Evolutionary conservation across 441 rosid genomes (phyloP).

Genomic region (Manihot esculenta): DNA sequence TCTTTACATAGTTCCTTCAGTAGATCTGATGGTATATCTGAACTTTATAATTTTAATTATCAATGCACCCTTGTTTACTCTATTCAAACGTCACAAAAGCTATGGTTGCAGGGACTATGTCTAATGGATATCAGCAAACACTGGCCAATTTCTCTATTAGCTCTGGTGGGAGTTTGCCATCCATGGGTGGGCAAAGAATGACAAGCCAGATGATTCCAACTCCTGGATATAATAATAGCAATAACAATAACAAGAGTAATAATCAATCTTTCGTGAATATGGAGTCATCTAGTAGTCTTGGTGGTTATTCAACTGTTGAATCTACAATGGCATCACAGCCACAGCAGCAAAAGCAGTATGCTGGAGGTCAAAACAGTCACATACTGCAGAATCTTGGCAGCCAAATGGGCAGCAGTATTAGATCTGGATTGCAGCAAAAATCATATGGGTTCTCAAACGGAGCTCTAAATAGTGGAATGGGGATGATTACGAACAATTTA

Average conservation of each 20-base stretch:
- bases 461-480: slow-evolving; percentile 63
- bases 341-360: slow-evolving; percentile 73
- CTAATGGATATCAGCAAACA: slow-evolving; percentile 86
- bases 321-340: slow-evolving; percentile 65
- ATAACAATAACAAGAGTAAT: slow-evolving; percentile 29
- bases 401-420: slow-evolving; percentile 72
- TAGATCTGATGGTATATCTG: slow-evolving; percentile 47
- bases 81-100: neutral
- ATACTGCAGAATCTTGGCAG: slow-evolving; percentile 76
- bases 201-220: slow-evolving; percentile 98
- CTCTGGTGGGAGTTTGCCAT: slow-evolving; percentile 77
- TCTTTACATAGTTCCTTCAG: slow-evolving; percentile 53
- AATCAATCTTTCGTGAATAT: slow-evolving; percentile 60
- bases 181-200: slow-evolving; percentile 65
- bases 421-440: slow-evolving; percentile 85
- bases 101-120: slow-evolving; percentile 56
- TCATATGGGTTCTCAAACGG: slow-evolving; percentile 72
- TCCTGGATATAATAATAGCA: slow-evolving; percentile 74
- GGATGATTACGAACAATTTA: slow-evolving; percentile 60
- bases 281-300: slow-evolving; percentile 63
- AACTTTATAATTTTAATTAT: neutral
- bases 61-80: slow-evolving; percentile 8
- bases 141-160: slow-evolving; percentile 65
- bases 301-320: slow-evolving; percentile 71
- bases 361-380: slow-evolving; percentile 73